Evolutionary conservation across 169 alveolate species (phyloP), one percentile per base, ranked within the genome.

Genomic region (Plasmodium coatneyi): DNA sequence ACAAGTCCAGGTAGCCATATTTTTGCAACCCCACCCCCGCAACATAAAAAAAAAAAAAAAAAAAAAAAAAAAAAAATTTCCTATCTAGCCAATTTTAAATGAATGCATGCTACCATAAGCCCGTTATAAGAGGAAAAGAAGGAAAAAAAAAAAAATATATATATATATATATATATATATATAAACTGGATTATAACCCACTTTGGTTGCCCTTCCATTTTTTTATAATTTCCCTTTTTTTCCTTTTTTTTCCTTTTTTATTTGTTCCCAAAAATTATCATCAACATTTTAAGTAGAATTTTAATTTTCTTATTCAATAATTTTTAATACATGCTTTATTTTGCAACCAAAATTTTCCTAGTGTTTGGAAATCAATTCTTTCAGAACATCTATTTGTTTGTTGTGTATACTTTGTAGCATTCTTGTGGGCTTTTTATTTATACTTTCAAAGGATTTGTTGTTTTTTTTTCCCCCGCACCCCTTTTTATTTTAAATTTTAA

Each of bases 61-160:
- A 78, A 78, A 16, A 78, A 22, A 39, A 78, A 78, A 78, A 78
- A 78, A 78, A 34, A 78, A 41, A 16, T 7, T 25, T 9, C n/a
- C 28, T 30, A 19, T 78, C 43, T 78, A 78, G 54, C 84, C 71
- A 78, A 22, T 78, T 78, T 78, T 28, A 78, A 78, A 78, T 5
- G 30, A 39, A 25, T 4, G 41, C 0, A 41, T 32, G 16, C 16
- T 39, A 19, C 25, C 32, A 32, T 12, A 46, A 32, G 54, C 5
- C 84, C 0, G 71, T 79, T 34, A 36, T 10, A 0, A 78, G 22
- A 16, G 43, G 19, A 43, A 79, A 79, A 79, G 41, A 79, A 41
- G 12, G 1, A 78, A 34, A 78, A 78, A 22, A 34, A 78, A 30
- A 36, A 19, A 16, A 34, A 19, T 0, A 9, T n/a, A n/a, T n/a